Evolutionary conservation across 805 yeast genomes (phyloP).

Genomic region (Monosporozyma aerobia): DNA sequence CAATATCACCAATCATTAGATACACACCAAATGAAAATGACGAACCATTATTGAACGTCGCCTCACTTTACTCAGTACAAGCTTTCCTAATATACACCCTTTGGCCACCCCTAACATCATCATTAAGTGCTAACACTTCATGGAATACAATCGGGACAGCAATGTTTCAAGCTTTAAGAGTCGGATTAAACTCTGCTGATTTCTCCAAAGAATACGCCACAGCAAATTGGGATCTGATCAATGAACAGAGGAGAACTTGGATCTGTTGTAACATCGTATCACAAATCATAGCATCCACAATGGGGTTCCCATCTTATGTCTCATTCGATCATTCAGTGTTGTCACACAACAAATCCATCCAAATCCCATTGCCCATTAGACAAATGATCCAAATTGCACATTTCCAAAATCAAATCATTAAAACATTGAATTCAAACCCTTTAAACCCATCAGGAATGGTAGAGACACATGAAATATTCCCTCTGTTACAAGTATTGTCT

Average conservation of each 20-base stretch:
- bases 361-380: slow-evolving; percentile 50
- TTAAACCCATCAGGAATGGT: slow-evolving; percentile 57
- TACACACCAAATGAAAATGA: slow-evolving; percentile 71
- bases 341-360: slow-evolving; percentile 1
- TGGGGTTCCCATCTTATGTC: slow-evolving; percentile 91
- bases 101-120: slow-evolving; percentile 96
- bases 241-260: slow-evolving; percentile 88
- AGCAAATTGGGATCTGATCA: slow-evolving; percentile 35
- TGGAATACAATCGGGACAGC: slow-evolving; percentile 96
- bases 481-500: slow-evolving; percentile 60
- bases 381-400: slow-evolving; percentile 78
- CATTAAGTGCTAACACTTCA: slow-evolving; percentile 88
- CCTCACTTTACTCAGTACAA: slow-evolving; percentile 89
- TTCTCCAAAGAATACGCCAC: slow-evolving; percentile 44
- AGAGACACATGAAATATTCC: slow-evolving; percentile 61
- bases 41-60: slow-evolving; percentile 76
- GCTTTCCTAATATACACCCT: slow-evolving; percentile 80
- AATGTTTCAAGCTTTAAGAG: slow-evolving; percentile 81
- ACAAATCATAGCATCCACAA: slow-evolving; percentile 82
- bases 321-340: slow-evolving; percentile 60
- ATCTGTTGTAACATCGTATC: slow-evolving; percentile 84
- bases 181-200: slow-evolving; percentile 83
- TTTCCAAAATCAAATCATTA: slow-evolving; percentile 78
- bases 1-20: slow-evolving; percentile 83
- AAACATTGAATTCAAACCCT: slow-evolving; percentile 63